phyloP scores from a whole-genome alignment of 2,329 filamentous ascomycete species.

The Ceratocystis alfenasii region DNA sequence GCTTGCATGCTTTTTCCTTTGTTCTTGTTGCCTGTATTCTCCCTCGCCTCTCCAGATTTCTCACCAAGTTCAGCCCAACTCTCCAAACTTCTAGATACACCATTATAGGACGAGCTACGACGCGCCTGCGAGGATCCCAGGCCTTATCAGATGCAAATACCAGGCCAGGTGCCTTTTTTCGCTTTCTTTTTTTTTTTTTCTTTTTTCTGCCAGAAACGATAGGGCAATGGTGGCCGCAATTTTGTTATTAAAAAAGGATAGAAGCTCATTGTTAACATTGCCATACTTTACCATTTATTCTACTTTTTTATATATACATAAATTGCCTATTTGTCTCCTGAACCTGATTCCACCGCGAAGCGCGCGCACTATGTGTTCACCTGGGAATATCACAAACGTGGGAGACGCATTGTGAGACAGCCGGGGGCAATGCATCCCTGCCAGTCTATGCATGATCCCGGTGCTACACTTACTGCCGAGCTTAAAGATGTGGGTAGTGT shows the following conservation, averaged over 20 bases:
- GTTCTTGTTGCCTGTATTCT: constrained; percentile 1
- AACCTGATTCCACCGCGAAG: too few relatives aligned
- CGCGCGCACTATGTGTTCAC: neutral
- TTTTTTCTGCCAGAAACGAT: neutral
- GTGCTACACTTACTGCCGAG: neutral
- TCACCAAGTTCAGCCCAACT: neutral
- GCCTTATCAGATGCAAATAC: constrained; percentile 15
- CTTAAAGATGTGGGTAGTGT: neutral
- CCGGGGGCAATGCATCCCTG: neutral
- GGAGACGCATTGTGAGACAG: neutral
- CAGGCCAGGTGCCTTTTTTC: neutral
- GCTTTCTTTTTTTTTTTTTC: neutral
- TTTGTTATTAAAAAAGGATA: neutral
- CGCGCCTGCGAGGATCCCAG: constrained; percentile 15
- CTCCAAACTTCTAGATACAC: constrained; percentile 7
- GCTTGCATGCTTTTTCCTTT: neutral
- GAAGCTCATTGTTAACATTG: neutral
- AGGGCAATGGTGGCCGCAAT: neutral
- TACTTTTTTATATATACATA: neutral
- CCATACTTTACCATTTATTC: neutral
- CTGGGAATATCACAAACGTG: neutral
- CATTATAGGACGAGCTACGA: constrained; percentile 10
- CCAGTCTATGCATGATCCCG: neutral
- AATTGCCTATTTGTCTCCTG: neutral
- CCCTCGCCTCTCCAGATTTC: neutral